A percentile compares a stretch with the other conserved stretches of the same genome.
Conservation (phyloP, 108 stramenopile species). For the Cyclotella baltica region DNA sequence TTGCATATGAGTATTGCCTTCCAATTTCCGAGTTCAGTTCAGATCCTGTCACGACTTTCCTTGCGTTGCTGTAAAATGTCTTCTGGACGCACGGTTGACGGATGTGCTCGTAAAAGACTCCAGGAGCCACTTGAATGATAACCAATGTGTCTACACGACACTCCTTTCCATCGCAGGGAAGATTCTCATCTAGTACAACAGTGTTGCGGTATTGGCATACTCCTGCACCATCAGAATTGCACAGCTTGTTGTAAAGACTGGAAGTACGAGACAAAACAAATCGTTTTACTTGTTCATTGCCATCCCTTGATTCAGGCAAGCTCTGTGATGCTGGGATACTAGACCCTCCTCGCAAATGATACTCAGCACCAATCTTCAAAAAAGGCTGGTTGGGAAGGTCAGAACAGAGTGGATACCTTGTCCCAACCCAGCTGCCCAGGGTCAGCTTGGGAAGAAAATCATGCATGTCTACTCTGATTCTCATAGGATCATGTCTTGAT, state of each 20-base stretch:
- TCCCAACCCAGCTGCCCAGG: slow-evolving; percentile 63
- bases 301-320: slow-evolving; percentile 26
- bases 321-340: slow-evolving; percentile 35
- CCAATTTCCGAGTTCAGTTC: neutral
- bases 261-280: slow-evolving; percentile 47
- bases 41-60: slow-evolving; percentile 52
- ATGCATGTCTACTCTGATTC: slow-evolving; percentile 45
- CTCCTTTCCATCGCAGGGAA: slow-evolving; percentile 60
- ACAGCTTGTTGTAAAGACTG: slow-evolving; percentile 51
- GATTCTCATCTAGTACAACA: slow-evolving; percentile 51
- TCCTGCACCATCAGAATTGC: slow-evolving; percentile 41
- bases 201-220: slow-evolving; percentile 50
- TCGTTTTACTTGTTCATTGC: slow-evolving; percentile 45
- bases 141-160: slow-evolving; percentile 64
- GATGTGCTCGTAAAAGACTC: slow-evolving; percentile 73
- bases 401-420: slow-evolving; percentile 55
- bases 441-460: slow-evolving; percentile 62
- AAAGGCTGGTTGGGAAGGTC: slow-evolving; percentile 64
- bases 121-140: slow-evolving; percentile 56
- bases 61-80: slow-evolving; percentile 60
- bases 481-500: slow-evolving; percentile 59
- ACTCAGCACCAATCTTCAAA: slow-evolving; percentile 54
- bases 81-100: slow-evolving; percentile 63
- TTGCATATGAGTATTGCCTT: slow-evolving; percentile 38
- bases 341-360: slow-evolving; percentile 41